A percentile compares a stretch with the other conserved stretches of the same genome.
These are phyloP conservation scores for Flaveria sonorensis DNA, from an alignment of 129 eudicot genomes.

Conservation along the genomic window DNA sequence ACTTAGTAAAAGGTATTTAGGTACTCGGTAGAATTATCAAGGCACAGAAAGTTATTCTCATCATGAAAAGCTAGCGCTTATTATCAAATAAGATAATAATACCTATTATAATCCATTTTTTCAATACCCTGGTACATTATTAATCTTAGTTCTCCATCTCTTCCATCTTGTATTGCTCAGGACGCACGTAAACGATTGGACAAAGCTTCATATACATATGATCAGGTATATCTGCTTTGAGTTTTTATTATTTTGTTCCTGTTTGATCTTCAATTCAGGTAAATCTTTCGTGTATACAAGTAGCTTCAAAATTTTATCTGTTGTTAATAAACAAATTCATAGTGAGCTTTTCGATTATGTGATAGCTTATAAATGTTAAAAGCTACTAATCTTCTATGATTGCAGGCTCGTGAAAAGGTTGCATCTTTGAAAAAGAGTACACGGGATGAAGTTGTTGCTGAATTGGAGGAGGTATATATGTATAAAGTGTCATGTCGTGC, in stretches of 20 bases:
- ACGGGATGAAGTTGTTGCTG: slow-evolving; percentile 87
- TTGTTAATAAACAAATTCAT: neutral
- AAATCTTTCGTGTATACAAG: neutral
- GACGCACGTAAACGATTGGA: slow-evolving; percentile 89
- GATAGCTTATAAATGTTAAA: neutral
- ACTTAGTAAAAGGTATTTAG: neutral
- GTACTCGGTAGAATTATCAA: neutral
- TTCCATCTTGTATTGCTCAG: slow-evolving; percentile 46
- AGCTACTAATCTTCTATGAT: slow-evolving; percentile 5
- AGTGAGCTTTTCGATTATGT: slow-evolving; percentile 2
- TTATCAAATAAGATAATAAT: slow-evolving; percentile 5
- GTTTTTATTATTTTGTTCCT: neutral
- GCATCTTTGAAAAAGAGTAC: slow-evolving; percentile 84
- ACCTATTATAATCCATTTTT: slow-evolving; percentile 1
- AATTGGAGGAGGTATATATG: slow-evolving; percentile 80
- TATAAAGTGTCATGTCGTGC: slow-evolving; percentile 15
- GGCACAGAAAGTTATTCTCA: slow-evolving; percentile 2
- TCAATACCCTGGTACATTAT: neutral
- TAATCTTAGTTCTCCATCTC: slow-evolving; percentile 13
- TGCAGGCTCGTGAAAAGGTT: slow-evolving; percentile 91
- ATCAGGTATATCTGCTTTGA: slow-evolving; percentile 58
- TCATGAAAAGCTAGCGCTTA: slow-evolving; percentile 16
- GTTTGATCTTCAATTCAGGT: slow-evolving; percentile 11
- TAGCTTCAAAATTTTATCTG: neutral
- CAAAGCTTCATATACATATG: slow-evolving; percentile 74